phyloP scores from a whole-genome alignment of 495 filamentous ascomycete genomes.

The Aspergillus incahuasiensis region DNA sequence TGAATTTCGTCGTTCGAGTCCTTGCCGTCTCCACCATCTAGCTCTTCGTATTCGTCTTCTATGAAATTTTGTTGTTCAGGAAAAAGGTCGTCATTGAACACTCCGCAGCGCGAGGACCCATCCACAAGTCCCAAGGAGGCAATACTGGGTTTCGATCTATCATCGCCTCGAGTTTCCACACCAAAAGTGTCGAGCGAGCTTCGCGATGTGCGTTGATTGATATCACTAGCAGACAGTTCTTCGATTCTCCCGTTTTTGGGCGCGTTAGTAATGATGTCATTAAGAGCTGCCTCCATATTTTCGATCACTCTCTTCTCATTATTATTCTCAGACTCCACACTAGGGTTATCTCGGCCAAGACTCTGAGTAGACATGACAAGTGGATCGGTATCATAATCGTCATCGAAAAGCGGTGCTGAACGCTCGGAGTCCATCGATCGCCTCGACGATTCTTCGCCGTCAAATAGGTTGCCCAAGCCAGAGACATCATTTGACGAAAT shows the following conservation, averaged over 20 bases:
- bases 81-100: conserved; percentile 94
- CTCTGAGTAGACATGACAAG: conserved; percentile 58
- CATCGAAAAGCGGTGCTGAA: conserved; percentile 58
- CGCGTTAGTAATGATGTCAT: conserved; percentile 84
- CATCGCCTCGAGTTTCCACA: conserved; percentile 34
- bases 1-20: conserved; percentile 79
- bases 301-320: conserved; percentile 63
- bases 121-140: conserved; percentile 87
- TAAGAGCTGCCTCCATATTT: conserved; percentile 92
- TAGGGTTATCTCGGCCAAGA: conserved; percentile 47
- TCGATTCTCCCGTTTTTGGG: conserved; percentile 60
- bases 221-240: conserved; percentile 52
- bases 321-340: conserved; percentile 39
- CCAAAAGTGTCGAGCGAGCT: conserved; percentile 54
- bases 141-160: conserved; percentile 73
- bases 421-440: conserved; percentile 55
- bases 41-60: conserved; percentile 79
- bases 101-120: conserved; percentile 71
- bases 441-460: conserved; percentile 45
- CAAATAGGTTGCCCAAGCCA: conserved; percentile 36
- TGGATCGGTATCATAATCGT: conserved; percentile 61
- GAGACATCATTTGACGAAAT: conserved; percentile 55
- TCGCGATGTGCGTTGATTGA: conserved; percentile 45
- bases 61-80: conserved; percentile 82
- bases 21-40: conserved; percentile 52